Percentiles rank a stretch among this genome's conserved stretches.
phyloP scores from a whole-genome alignment of 208 protist species.

The Herpetomonas samuelpessoai region DNA sequence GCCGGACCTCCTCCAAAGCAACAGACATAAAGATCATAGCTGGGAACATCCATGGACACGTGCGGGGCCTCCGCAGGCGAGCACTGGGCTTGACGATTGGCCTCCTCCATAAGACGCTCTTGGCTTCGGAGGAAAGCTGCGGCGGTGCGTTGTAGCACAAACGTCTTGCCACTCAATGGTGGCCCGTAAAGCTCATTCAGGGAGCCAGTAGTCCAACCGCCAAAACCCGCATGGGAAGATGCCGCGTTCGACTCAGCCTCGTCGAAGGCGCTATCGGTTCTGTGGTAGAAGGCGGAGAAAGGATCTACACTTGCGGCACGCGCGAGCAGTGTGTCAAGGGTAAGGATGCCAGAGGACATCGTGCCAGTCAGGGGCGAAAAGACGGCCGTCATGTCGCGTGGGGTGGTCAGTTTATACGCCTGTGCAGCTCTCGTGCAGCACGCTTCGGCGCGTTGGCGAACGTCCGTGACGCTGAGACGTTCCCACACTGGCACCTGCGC shows the following conservation, averaged over 20 bases:
- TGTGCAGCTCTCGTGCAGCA: too few species aligned
- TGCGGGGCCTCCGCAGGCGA: too few species aligned
- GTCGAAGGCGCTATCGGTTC: too few species aligned
- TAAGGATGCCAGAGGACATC: slow-evolving; percentile 9
- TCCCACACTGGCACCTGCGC: too few species aligned
- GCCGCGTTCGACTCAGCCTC: too few species aligned
- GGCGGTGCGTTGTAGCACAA: slow-evolving; percentile 15
- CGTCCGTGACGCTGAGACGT: too few species aligned
- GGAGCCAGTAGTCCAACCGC: slow-evolving; percentile 22
- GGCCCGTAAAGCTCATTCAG: slow-evolving; percentile 48
- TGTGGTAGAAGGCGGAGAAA: too few species aligned
- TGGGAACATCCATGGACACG: too few species aligned
- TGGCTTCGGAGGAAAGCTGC: neutral
- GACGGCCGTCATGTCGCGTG: slow-evolving; percentile 8
- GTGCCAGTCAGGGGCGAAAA: slow-evolving; percentile 18
- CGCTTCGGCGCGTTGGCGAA: too few species aligned
- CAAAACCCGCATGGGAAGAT: slow-evolving; percentile 2
- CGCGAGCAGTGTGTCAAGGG: slow-evolving; percentile 16
- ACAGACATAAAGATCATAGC: too few species aligned
- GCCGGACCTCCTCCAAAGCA: too few species aligned
- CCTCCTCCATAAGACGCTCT: neutral
- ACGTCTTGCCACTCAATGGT: slow-evolving; percentile 28
- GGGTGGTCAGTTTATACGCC: slow-evolving; percentile 1
- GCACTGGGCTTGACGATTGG: too few species aligned
- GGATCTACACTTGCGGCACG: neutral